Evolutionary conservation across 768 basidiomycete species (phyloP).

Genomic region (Boletus huronensis): DNA sequence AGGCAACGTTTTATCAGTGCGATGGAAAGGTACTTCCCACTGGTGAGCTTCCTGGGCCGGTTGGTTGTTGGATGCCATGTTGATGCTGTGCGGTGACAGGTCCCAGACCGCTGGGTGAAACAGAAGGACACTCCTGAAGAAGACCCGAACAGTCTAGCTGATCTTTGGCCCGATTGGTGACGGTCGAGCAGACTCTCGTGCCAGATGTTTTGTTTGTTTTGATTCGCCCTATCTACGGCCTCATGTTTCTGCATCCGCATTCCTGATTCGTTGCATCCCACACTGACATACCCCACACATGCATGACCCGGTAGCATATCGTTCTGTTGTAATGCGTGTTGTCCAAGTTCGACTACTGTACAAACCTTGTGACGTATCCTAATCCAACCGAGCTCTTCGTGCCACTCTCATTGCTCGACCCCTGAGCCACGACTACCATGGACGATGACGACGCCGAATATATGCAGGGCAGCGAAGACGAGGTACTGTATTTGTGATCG

Average conservation of each 20-base stretch:
- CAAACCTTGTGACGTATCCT: constrained; percentile 1
- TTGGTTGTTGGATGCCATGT: neutral
- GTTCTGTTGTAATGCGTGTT: constrained; percentile 20
- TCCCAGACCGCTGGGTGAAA: constrained; percentile 92
- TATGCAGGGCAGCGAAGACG: constrained; percentile 86
- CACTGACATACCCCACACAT: constrained; percentile 15
- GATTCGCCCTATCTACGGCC: neutral
- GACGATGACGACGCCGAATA: constrained; percentile 94
- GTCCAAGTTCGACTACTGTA: neutral
- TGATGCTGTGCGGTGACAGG: constrained; percentile 37
- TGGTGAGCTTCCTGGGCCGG: constrained; percentile 46
- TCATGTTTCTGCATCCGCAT: constrained; percentile 5
- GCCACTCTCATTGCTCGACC: constrained; percentile 6
- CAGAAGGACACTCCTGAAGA: constrained; percentile 76
- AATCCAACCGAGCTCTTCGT: neutral
- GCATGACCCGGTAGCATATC: constrained; percentile 27
- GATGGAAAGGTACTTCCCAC: constrained; percentile 86
- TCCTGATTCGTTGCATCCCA: constrained; percentile 13
- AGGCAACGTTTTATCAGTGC: constrained; percentile 80
- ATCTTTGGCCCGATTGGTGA: constrained; percentile 66
- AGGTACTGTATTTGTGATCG: constrained; percentile 44
- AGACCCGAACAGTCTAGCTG: constrained; percentile 52
- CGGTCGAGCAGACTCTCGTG: neutral
- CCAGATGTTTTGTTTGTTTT: neutral
- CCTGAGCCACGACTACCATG: constrained; percentile 42